phyloP scores from a whole-genome alignment of 306 rosid genomes.

The Corylus americana region DNA sequence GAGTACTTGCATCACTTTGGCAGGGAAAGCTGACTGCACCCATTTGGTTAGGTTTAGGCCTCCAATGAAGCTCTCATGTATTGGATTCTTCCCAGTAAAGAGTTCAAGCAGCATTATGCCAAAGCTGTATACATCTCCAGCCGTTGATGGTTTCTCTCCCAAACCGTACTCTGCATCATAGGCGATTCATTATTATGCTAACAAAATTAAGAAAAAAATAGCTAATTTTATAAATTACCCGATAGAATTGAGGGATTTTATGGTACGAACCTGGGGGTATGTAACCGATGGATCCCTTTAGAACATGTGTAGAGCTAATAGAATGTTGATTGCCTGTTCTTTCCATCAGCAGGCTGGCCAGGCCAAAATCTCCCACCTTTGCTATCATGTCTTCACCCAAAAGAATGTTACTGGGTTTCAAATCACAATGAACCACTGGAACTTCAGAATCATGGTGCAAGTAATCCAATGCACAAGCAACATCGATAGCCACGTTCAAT shows the following conservation, averaged over 20 bases:
- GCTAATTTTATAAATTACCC: neutral
- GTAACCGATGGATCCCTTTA: conserved; percentile 79
- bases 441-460: conserved; percentile 31
- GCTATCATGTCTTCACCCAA: conserved; percentile 61
- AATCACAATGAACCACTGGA: conserved; percentile 73
- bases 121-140: conserved; percentile 78
- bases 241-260: neutral
- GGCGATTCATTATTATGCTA: conserved; percentile 1
- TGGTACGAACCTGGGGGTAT: conserved; percentile 71
- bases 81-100: conserved; percentile 60
- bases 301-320: conserved; percentile 45
- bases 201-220: neutral
- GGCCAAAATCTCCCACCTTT: conserved; percentile 77
- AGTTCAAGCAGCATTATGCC: conserved; percentile 66
- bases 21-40: conserved; percentile 48
- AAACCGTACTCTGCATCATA: conserved; percentile 61
- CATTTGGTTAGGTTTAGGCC: conserved; percentile 50
- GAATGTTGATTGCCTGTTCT: conserved; percentile 34
- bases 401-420: conserved; percentile 78
- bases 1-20: conserved; percentile 33
- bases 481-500: conserved; percentile 58
- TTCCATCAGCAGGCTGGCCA: conserved; percentile 58
- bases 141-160: conserved; percentile 54
- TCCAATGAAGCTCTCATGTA: conserved; percentile 51
- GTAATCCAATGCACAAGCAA: conserved; percentile 54